A percentile compares a stretch with the other conserved stretches of the same genome.
Evolutionary conservation across 192 early-diverging fungal genomes (phyloP).

Genomic region (Coemansia sp.): DNA sequence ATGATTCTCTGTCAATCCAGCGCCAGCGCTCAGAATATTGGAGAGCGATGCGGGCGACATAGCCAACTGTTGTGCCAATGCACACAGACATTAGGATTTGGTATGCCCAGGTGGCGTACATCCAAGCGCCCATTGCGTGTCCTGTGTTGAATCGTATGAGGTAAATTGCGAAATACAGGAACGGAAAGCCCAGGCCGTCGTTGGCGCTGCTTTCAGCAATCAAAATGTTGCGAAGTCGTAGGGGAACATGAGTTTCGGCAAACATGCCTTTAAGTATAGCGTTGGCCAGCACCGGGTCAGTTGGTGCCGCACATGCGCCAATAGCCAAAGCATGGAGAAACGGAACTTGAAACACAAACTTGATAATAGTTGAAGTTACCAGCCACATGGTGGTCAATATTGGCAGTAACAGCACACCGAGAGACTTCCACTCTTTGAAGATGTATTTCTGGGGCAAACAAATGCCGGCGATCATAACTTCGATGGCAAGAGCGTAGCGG

Average conservation of each 20-base stretch:
- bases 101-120: slow-evolving; percentile 73
- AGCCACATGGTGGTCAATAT: slow-evolving; percentile 83
- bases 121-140: slow-evolving; percentile 75
- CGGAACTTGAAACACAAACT: slow-evolving; percentile 49
- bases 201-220: slow-evolving; percentile 86
- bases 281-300: slow-evolving; percentile 93
- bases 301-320: slow-evolving; percentile 83
- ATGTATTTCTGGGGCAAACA: slow-evolving; percentile 78
- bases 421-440: slow-evolving; percentile 61
- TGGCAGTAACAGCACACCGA: slow-evolving; percentile 74
- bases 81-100: slow-evolving; percentile 70
- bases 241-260: slow-evolving; percentile 85
- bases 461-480: slow-evolving; percentile 85
- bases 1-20: slow-evolving; percentile 86
- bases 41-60: slow-evolving; percentile 65
- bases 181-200: slow-evolving; percentile 86
- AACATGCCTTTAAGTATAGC: slow-evolving; percentile 92
- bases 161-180: slow-evolving; percentile 75
- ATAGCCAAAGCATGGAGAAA: slow-evolving; percentile 75
- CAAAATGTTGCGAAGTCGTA: slow-evolving; percentile 69
- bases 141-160: slow-evolving; percentile 61
- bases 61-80: slow-evolving; percentile 75
- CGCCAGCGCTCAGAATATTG: slow-evolving; percentile 64
- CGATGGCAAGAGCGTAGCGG: slow-evolving; percentile 77
- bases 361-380: slow-evolving; percentile 66